A percentile compares a stretch with the other conserved stretches of the same genome.
Conservation (phyloP, 306 rosid species). For the Cucumis hystrix region DNA sequence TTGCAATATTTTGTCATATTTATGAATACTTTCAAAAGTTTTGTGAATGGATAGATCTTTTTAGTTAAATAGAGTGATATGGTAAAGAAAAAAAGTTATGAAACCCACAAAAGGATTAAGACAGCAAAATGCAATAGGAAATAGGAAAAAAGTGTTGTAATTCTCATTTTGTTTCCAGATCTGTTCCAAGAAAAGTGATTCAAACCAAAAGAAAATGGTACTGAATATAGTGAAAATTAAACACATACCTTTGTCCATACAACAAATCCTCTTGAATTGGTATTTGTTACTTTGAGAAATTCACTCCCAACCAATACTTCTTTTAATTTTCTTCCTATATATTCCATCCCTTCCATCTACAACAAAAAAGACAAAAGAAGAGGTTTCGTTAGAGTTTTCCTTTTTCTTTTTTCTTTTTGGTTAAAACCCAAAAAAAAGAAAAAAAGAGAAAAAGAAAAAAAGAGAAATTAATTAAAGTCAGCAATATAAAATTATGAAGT, state of each 20-base stretch:
- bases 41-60: too few relatives aligned
- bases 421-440: neutral
- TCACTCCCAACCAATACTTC: constrained; percentile 1
- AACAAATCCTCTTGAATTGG: neutral
- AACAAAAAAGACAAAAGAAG: neutral
- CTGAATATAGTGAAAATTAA: neutral
- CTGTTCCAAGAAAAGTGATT: neutral
- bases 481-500: neutral
- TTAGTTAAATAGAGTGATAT: too few relatives aligned
- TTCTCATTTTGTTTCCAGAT: too few relatives aligned
- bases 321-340: neutral
- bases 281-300: neutral
- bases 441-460: neutral
- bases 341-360: neutral
- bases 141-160: too few relatives aligned
- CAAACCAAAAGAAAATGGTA: too few relatives aligned
- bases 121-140: too few relatives aligned
- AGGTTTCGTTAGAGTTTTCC: neutral
- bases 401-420: too few relatives aligned
- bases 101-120: too few relatives aligned
- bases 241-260: neutral
- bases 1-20: too few relatives aligned
- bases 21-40: too few relatives aligned
- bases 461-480: too few relatives aligned
- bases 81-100: too few relatives aligned